Conservation (phyloP, 2,329 filamentous ascomycete species). For the Rugonectria rugulosa region DNA sequence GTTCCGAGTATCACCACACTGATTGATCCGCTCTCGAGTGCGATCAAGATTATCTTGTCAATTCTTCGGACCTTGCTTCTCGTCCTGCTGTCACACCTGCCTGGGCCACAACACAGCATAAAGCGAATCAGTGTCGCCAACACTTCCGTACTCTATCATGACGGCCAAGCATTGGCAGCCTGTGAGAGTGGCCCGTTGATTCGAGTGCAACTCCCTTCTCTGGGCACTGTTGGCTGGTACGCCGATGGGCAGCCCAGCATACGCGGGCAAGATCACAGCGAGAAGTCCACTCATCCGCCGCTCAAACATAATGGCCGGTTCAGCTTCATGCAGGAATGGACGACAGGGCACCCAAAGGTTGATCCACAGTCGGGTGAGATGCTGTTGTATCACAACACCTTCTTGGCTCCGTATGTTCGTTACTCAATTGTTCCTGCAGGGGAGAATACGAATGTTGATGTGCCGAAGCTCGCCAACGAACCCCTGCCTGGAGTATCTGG, state of each 20-base stretch:
- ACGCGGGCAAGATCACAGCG: no score
- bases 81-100: slow-evolving; percentile 50
- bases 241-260: no score
- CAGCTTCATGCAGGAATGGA: slow-evolving; percentile 72
- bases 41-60: slow-evolving; percentile 7
- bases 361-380: slow-evolving; percentile 71
- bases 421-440: slow-evolving; percentile 58
- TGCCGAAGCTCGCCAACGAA: slow-evolving; percentile 30
- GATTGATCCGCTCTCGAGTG: slow-evolving; percentile 57
- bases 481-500: slow-evolving; percentile 67
- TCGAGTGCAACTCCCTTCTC: slow-evolving; percentile 65
- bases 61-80: slow-evolving; percentile 25
- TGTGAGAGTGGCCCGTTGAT: slow-evolving; percentile 77
- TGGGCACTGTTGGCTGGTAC: slow-evolving; percentile 77
- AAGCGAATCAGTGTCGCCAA: slow-evolving; percentile 77
- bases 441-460: rapidly evolving
- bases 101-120: slow-evolving; percentile 56
- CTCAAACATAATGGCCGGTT: no score
- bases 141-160: slow-evolving; percentile 71
- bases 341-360: slow-evolving; percentile 73
- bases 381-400: slow-evolving; percentile 72
- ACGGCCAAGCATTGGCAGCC: slow-evolving; percentile 72
- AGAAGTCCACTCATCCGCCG: no score
- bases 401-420: slow-evolving; percentile 70
- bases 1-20: slow-evolving; percentile 73